Evolutionary conservation across 495 filamentous ascomycete genomes (phyloP).

Genomic region (Recurvomyces mirabilis): DNA sequence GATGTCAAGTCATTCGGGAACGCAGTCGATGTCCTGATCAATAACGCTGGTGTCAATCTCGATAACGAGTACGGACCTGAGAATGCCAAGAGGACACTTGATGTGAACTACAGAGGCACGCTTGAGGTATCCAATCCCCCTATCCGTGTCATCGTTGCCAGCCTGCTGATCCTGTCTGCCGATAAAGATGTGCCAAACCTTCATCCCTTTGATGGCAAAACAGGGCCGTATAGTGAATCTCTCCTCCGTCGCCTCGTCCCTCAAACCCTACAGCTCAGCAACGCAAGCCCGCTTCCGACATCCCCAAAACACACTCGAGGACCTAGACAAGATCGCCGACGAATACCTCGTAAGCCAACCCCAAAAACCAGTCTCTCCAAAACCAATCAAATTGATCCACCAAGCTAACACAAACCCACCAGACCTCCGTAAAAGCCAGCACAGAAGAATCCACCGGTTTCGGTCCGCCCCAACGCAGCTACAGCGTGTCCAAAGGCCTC

Average conservation of each 20-base stretch:
- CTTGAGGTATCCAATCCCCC: constrained; percentile 4
- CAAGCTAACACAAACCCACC: background rate
- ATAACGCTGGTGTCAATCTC: constrained; percentile 21
- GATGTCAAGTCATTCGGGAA: constrained; percentile 4
- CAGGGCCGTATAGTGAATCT: constrained; percentile 29
- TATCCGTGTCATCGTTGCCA: background rate
- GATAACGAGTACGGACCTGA: constrained; percentile 13
- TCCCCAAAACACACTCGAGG: background rate
- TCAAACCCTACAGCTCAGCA: constrained; percentile 13
- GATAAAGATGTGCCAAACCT: constrained; percentile 21
- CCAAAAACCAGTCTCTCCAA: background rate
- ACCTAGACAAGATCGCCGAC: constrained; percentile 4
- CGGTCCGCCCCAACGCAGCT: constrained; percentile 21
- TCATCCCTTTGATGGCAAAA: constrained; percentile 11
- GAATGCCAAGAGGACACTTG: constrained; percentile 19
- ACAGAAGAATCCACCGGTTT: constrained; percentile 11
- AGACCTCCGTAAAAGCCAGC: constrained; percentile 2
- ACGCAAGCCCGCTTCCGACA: constrained; percentile 15
- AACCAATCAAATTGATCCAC: background rate
- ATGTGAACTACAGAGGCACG: constrained; percentile 23
- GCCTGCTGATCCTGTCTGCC: background rate
- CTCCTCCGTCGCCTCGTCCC: constrained; percentile 21
- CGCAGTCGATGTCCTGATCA: constrained; percentile 21
- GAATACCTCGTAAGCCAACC: constrained; percentile 7
- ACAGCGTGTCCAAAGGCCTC: constrained; percentile 28